A percentile compares a stretch with the other conserved stretches of the same genome.
phyloP scores from a whole-genome alignment of 139 green algal genomes.

The Desmodesmus armatus region DNA sequence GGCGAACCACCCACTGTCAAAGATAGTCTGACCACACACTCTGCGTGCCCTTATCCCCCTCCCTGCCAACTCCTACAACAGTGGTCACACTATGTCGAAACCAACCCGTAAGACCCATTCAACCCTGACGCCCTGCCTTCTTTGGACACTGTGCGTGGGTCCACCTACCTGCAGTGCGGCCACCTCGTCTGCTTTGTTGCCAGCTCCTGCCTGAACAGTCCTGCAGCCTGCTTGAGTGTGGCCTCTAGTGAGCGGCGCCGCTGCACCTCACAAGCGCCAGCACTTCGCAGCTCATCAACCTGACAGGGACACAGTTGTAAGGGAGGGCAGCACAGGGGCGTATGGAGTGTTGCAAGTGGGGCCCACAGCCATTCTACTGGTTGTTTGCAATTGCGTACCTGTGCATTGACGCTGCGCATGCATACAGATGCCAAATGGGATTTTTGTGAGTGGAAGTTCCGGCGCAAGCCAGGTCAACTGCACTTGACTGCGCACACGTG shows the following conservation, averaged over 20 bases:
- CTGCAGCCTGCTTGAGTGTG: conserved; percentile 64
- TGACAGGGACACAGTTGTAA: no score
- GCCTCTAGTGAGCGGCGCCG: conserved; percentile 63
- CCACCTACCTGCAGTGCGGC: no score
- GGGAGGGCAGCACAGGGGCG: no score
- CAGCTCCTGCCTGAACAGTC: conserved; percentile 74
- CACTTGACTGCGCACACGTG: not conserved
- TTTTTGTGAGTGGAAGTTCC: no score
- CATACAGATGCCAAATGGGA: not conserved
- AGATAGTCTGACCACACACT: no score
- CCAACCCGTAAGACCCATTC: not conserved
- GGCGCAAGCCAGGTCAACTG: not conserved
- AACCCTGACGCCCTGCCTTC: not conserved
- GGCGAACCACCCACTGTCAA: no score
- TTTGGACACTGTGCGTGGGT: conserved; percentile 50
- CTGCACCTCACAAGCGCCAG: conserved; percentile 55
- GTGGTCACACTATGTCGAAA: conserved; percentile 19
- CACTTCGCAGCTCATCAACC: conserved; percentile 58
- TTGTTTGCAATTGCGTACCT: not conserved
- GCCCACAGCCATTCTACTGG: not conserved
- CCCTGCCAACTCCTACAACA: not conserved
- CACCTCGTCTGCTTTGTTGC: conserved; percentile 68
- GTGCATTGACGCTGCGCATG: not conserved
- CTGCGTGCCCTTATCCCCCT: no score
- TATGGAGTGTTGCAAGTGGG: not conserved